Evolutionary conservation across 2,329 filamentous ascomycete genomes (phyloP).

Genomic region (Alternaria brassicicola): DNA sequence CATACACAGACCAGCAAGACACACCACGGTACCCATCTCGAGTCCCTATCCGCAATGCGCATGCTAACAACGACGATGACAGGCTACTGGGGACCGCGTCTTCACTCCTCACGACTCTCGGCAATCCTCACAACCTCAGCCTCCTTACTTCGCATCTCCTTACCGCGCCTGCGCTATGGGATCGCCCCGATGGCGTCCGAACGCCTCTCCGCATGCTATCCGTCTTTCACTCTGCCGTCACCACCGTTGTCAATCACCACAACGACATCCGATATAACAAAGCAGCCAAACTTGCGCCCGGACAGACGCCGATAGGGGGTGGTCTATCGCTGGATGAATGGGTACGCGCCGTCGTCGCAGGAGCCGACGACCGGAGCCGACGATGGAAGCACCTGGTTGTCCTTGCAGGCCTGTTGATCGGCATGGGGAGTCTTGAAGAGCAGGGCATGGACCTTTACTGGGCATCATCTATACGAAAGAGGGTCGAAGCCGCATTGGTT

Average conservation of each 20-base stretch:
- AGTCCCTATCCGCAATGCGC: conserved; percentile 19
- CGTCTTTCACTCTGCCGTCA: conserved; percentile 72
- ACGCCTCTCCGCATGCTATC: conserved; percentile 70
- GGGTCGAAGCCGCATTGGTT: conserved; percentile 74
- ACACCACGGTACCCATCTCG: conserved; percentile 58
- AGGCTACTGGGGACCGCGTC: conserved; percentile 68
- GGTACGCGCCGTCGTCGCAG: conserved; percentile 63
- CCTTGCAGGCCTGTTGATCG: conserved; percentile 77
- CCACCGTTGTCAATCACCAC: conserved; percentile 59
- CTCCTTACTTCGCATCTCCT: conserved; percentile 75
- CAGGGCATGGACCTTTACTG: conserved; percentile 63
- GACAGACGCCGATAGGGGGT: conserved; percentile 47
- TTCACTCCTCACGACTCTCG: conserved; percentile 70
- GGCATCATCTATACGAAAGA: conserved; percentile 67
- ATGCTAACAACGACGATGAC: conserved; percentile 27
- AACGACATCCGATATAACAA: conserved; percentile 41
- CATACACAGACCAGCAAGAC: conserved; percentile 63
- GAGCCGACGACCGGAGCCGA: conserved; percentile 65
- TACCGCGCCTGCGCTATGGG: conserved; percentile 74
- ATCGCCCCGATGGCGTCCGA: conserved; percentile 63
- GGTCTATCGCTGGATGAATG: conserved; percentile 62
- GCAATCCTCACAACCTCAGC: conserved; percentile 76
- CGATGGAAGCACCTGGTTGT: conserved; percentile 87
- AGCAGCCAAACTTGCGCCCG: conserved; percentile 34
- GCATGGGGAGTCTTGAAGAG: conserved; percentile 61